These are phyloP conservation scores for Phytopythium aichiense DNA, from an alignment of 352 stramenopile species.

Conservation along the genomic window DNA sequence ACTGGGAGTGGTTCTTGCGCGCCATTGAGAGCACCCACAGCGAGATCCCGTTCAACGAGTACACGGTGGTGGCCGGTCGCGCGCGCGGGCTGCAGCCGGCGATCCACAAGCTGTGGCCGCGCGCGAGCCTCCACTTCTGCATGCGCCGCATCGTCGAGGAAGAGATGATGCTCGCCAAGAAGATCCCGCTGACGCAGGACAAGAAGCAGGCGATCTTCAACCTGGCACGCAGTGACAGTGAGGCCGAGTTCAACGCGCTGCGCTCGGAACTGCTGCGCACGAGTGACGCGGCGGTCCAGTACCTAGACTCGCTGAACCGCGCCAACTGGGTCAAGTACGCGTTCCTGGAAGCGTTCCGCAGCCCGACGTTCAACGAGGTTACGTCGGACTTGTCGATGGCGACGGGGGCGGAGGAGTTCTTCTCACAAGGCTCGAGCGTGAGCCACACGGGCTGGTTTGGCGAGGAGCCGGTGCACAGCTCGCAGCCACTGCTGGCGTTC, in stretches of 20 bases:
- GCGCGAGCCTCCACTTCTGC: slow-evolving; percentile 63
- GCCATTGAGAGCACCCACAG: slow-evolving; percentile 34
- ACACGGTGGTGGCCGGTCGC: slow-evolving; percentile 63
- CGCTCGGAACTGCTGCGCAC: slow-evolving; percentile 44
- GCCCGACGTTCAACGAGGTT: slow-evolving; percentile 70
- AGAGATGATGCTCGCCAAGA: slow-evolving; percentile 51
- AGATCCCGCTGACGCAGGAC: slow-evolving; percentile 54
- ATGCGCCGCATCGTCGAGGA: slow-evolving; percentile 74
- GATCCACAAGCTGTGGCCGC: slow-evolving; percentile 46
- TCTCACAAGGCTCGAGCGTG: slow-evolving; percentile 29
- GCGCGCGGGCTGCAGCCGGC: slow-evolving; percentile 46
- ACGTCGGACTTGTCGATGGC: slow-evolving; percentile 58
- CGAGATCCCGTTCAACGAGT: slow-evolving; percentile 48
- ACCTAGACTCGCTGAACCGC: slow-evolving; percentile 53
- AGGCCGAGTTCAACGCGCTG: slow-evolving; percentile 63
- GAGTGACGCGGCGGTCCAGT: slow-evolving; percentile 45
- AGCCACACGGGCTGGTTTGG: slow-evolving; percentile 58
- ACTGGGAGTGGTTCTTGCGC: slow-evolving; percentile 76
- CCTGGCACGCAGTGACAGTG: slow-evolving; percentile 62
- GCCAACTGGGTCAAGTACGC: slow-evolving; percentile 76
- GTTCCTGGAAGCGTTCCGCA: slow-evolving; percentile 58
- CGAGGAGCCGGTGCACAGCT: slow-evolving; percentile 50
- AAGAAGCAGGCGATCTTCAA: slow-evolving; percentile 72
- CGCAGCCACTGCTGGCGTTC: slow-evolving; percentile 59
- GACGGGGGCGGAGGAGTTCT: slow-evolving; percentile 35